Evolutionary conservation across 768 basidiomycete genomes (phyloP).

Genomic region (Tulasnella sp.): DNA sequence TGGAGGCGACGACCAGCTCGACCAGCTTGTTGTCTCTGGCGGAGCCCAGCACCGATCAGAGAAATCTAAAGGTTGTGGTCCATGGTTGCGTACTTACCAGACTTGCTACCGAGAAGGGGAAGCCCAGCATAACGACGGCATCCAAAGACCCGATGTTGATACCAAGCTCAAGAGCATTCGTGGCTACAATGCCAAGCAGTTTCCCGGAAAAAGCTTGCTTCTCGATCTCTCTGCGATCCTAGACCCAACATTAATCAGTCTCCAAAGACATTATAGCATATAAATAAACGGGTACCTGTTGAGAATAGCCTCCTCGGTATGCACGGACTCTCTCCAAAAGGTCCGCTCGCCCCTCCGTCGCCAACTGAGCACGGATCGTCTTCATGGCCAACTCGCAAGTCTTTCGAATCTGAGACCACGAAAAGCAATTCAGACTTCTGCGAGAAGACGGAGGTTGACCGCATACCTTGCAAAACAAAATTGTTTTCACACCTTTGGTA

Average conservation of each 20-base stretch:
- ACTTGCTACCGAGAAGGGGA: slow-evolving; percentile 68
- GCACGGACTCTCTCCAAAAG: slow-evolving; percentile 65
- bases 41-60: background rate
- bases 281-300: slow-evolving; percentile 35
- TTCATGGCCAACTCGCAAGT: slow-evolving; percentile 59
- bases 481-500: slow-evolving; percentile 67
- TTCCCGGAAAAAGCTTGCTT: slow-evolving; percentile 75
- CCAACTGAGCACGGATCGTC: slow-evolving; percentile 38
- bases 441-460: background rate
- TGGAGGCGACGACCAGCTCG: slow-evolving; percentile 71
- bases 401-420: slow-evolving; percentile 51
- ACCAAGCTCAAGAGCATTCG: slow-evolving; percentile 82
- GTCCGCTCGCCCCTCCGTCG: slow-evolving; percentile 63
- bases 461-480: slow-evolving; percentile 77
- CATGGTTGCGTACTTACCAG: slow-evolving; percentile 39
- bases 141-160: slow-evolving; percentile 87
- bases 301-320: slow-evolving; percentile 78
- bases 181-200: slow-evolving; percentile 77
- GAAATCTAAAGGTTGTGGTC: background rate
- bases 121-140: slow-evolving; percentile 80
- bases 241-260: background rate
- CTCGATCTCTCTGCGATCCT: slow-evolving; percentile 80
- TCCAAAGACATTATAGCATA: background rate
- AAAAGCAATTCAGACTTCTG: background rate
- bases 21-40: slow-evolving; percentile 78